Percentiles rank a stretch among this genome's conserved stretches.
phyloP scores from a whole-genome alignment of 176 grass and related monocot species.

The Hordeum marinum region DNA sequence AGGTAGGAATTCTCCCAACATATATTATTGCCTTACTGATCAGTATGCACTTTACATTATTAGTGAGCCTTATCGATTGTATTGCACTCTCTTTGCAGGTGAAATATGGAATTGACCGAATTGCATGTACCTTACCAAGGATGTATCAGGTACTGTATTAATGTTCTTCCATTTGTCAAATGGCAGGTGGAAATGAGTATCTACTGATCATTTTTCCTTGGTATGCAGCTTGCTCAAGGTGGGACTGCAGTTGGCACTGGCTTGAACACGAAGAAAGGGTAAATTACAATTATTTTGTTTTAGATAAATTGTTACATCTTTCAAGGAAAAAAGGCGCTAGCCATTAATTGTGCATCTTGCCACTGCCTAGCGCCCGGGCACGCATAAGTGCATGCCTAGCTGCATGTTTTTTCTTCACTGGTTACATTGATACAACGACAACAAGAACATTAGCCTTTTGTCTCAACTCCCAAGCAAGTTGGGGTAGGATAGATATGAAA shows the following conservation, averaged over 20 bases:
- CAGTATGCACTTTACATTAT: neutral
- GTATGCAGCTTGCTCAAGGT: constrained; percentile 93
- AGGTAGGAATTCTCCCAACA: constrained; percentile 49
- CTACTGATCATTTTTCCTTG: constrained; percentile 21
- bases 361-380: neutral
- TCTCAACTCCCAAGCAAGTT: neutral
- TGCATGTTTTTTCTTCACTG: neutral
- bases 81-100: constrained; percentile 50
- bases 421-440: neutral
- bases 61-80: constrained; percentile 10
- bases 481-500: neutral
- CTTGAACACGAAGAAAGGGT: constrained; percentile 97
- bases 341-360: neutral
- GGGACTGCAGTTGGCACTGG: constrained; percentile 98
- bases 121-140: constrained; percentile 67
- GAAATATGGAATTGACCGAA: constrained; percentile 84
- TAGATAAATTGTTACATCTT: neutral
- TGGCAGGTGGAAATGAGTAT: constrained; percentile 7
- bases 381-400: neutral
- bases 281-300: constrained; percentile 9
- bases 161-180: constrained; percentile 24
- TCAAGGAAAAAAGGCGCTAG: neutral
- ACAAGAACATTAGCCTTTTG: neutral
- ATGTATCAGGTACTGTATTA: constrained; percentile 84
- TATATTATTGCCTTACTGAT: constrained; percentile 17